These are phyloP conservation scores for Mycena belliarum DNA, from an alignment of 768 basidiomycete genomes.

Conservation along the genomic window DNA sequence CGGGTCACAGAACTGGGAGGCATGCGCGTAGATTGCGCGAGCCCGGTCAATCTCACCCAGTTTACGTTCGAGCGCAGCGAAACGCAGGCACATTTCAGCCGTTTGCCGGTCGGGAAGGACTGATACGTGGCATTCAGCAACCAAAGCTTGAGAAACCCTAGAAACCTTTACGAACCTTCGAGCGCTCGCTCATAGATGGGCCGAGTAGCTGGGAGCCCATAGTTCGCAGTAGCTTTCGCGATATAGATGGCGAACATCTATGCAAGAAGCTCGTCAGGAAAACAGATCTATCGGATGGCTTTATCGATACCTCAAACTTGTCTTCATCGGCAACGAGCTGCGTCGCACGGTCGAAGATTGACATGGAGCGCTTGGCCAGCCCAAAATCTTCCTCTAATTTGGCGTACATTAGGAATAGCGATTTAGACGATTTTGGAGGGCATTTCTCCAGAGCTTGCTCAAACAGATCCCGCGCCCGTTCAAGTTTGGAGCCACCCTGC, in stretches of 20 bases:
- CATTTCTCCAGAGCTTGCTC: constrained; percentile 98
- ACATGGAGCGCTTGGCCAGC: constrained; percentile 93
- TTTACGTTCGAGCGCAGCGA: constrained; percentile 94
- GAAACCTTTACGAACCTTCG: constrained; percentile 48
- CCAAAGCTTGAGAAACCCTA: neutral
- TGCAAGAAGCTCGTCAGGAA: neutral
- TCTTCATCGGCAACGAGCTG: constrained; percentile 85
- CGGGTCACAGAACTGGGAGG: constrained; percentile 98
- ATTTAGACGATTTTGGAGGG: constrained; percentile 91
- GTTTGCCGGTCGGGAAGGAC: constrained; percentile 91
- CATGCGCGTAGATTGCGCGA: constrained; percentile 94
- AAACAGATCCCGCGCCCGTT: constrained; percentile 95
- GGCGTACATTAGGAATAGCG: constrained; percentile 95
- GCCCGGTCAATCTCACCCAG: constrained; percentile 98
- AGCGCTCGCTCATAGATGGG: constrained; percentile 96
- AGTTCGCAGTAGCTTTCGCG: constrained; percentile 94
- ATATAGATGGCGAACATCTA: constrained; percentile 99
- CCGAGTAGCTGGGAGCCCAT: constrained; percentile 92
- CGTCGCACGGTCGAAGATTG: constrained; percentile 92
- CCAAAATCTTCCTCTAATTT: constrained; percentile 94
- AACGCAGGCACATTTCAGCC: constrained; percentile 96
- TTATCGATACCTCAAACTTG: constrained; percentile 80
- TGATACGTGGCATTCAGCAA: constrained; percentile 19
- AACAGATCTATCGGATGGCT: too few species aligned
- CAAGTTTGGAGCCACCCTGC: constrained; percentile 90